A percentile compares a stretch with the other conserved stretches of the same genome.
These are phyloP conservation scores for Blastocystis hominis DNA, from an alignment of 352 stramenopile species.

Conservation along the genomic window DNA sequence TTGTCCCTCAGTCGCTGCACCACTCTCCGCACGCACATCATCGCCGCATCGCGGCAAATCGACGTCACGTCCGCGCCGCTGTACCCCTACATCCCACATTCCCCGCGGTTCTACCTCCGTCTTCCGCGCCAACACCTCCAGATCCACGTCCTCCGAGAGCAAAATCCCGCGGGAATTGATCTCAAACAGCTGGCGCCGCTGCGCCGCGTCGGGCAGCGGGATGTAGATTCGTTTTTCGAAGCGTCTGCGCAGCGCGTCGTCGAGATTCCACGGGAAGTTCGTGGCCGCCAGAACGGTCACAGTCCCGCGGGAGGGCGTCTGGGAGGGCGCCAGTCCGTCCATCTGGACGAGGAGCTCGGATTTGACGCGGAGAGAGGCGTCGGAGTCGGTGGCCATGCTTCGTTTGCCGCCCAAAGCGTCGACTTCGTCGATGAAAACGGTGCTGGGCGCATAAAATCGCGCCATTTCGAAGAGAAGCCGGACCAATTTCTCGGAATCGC, in stretches of 20 bases:
- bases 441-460: slow-evolving; percentile 86
- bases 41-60: slow-evolving; percentile 69
- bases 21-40: slow-evolving; percentile 67
- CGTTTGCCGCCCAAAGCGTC: slow-evolving; percentile 67
- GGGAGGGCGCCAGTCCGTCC: slow-evolving; percentile 68
- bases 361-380: slow-evolving; percentile 77
- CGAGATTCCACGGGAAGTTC: slow-evolving; percentile 89
- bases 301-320: slow-evolving; percentile 46
- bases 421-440: slow-evolving; percentile 97
- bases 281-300: slow-evolving; percentile 83
- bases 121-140: slow-evolving; percentile 70
- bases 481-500: slow-evolving; percentile 86
- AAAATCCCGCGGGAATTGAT: slow-evolving; percentile 64
- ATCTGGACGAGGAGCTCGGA: slow-evolving; percentile 93
- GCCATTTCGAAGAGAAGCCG: slow-evolving; percentile 94
- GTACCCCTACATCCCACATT: slow-evolving; percentile 65
- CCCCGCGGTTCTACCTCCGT: slow-evolving; percentile 62
- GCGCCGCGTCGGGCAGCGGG: slow-evolving; percentile 66
- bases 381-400: slow-evolving; percentile 60
- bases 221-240: slow-evolving; percentile 90
- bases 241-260: slow-evolving; percentile 82
- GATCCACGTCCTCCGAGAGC: slow-evolving; percentile 65
- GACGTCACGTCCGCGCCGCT: slow-evolving; percentile 75
- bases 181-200: slow-evolving; percentile 60
- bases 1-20: slow-evolving; percentile 58